These are phyloP conservation scores for Trifolium fragiferum DNA, from an alignment of 306 rosid genomes.

Conservation along the genomic window DNA sequence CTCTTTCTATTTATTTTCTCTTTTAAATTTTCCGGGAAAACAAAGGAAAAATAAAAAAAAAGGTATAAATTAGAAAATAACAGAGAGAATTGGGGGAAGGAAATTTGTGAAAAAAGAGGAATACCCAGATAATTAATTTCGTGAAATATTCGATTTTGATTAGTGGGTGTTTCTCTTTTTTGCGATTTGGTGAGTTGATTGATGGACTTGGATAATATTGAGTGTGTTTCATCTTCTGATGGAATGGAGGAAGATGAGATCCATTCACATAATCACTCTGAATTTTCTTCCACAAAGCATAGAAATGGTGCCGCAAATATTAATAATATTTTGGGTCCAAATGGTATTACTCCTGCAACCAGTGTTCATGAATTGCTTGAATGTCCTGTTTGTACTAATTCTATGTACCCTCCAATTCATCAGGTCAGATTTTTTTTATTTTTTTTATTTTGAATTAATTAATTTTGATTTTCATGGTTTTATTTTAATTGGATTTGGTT, in stretches of 20 bases:
- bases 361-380: slow-evolving; percentile 96
- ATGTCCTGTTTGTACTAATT: slow-evolving; percentile 96
- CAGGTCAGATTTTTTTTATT: slow-evolving; percentile 57
- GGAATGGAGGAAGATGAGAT: slow-evolving; percentile 93
- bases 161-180: slow-evolving; percentile 45
- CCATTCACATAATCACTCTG: slow-evolving; percentile 78
- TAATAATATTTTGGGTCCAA: slow-evolving; percentile 49
- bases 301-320: slow-evolving; percentile 60
- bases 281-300: slow-evolving; percentile 71
- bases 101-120: slow-evolving; percentile 30
- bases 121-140: slow-evolving; percentile 44
- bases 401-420: slow-evolving; percentile 97
- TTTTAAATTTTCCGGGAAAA: slow-evolving; percentile 14
- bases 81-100: slow-evolving; percentile 37
- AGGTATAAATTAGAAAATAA: slow-evolving; percentile 7
- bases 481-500: slow-evolving; percentile 9
- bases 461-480: neutral
- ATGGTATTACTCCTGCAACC: slow-evolving; percentile 82
- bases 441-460: neutral
- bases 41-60: too few relatives aligned
- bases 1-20: slow-evolving; percentile 17
- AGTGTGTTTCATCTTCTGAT: slow-evolving; percentile 84
- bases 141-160: slow-evolving; percentile 44
- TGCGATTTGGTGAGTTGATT: slow-evolving; percentile 30
- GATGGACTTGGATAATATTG: slow-evolving; percentile 90